Percentiles rank a stretch among this genome's conserved stretches.
Evolutionary conservation across 345 rosid species (phyloP).

Genomic region (Gossypium mustelinum): DNA sequence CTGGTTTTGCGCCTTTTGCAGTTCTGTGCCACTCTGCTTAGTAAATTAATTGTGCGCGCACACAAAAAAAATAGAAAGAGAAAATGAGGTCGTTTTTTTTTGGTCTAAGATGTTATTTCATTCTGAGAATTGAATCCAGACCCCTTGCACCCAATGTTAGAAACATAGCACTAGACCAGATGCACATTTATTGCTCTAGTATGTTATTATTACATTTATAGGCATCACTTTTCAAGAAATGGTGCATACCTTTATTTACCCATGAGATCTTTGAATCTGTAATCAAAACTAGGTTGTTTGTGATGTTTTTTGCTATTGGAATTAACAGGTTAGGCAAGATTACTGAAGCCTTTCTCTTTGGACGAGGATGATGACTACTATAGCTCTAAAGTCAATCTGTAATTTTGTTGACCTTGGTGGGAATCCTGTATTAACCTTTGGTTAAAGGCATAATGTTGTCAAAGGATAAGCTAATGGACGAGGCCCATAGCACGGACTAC

Average conservation of each 20-base stretch:
- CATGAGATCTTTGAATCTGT: background rate
- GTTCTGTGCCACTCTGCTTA: background rate
- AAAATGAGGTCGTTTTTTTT: background rate
- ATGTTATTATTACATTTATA: background rate
- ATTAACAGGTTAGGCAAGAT: background rate
- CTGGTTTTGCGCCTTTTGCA: background rate
- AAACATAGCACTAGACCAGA: conserved; percentile 87
- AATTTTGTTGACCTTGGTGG: no score
- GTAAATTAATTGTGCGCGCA: background rate
- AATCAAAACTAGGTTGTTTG: background rate
- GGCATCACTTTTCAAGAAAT: background rate
- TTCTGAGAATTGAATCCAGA: conserved; percentile 70
- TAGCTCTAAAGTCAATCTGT: background rate
- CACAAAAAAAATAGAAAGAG: background rate
- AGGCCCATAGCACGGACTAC: no score
- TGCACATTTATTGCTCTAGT: conserved; percentile 26
- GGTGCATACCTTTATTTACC: background rate
- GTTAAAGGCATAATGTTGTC: no score
- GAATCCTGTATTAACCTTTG: no score
- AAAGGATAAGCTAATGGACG: no score
- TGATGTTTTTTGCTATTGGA: background rate
- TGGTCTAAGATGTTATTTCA: conserved; percentile 27
- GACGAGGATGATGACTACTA: background rate
- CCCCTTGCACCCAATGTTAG: conserved; percentile 88
- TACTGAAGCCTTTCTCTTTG: background rate